phyloP scores from a whole-genome alignment of 176 grass and related monocot genomes.

The Ensete glaucum region DNA sequence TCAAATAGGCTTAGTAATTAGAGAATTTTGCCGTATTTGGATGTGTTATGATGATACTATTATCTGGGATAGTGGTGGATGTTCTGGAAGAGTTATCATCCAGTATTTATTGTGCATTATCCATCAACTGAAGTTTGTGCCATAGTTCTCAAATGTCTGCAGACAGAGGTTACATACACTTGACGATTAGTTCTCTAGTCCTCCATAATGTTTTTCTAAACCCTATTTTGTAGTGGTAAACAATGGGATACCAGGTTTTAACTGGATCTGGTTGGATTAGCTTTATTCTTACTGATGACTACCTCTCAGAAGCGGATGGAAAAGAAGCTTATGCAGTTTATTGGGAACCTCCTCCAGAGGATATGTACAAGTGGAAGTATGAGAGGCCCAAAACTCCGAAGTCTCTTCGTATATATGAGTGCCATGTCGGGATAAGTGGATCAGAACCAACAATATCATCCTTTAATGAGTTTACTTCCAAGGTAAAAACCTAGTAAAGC shows the following conservation, averaged over 20 bases:
- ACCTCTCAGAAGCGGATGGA: constrained; percentile 51
- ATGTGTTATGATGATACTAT: too few relatives aligned
- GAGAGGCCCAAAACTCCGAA: constrained; percentile 52
- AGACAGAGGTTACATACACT: neutral
- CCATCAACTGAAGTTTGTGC: too few relatives aligned
- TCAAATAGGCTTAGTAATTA: too few relatives aligned
- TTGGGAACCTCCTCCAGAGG: constrained; percentile 86
- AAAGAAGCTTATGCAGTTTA: constrained; percentile 74
- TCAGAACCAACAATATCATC: constrained; percentile 65
- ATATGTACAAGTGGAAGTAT: constrained; percentile 78
- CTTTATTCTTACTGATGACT: constrained; percentile 5
- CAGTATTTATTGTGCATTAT: too few relatives aligned
- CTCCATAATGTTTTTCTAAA: neutral
- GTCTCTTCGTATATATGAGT: constrained; percentile 94
- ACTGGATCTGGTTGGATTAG: constrained; percentile 11
- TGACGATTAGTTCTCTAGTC: neutral
- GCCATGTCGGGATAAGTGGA: constrained; percentile 89
- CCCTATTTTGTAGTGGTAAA: neutral
- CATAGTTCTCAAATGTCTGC: neutral
- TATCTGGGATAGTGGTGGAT: too few relatives aligned
- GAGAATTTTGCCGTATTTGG: too few relatives aligned
- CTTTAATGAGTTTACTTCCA: constrained; percentile 85
- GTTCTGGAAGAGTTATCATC: too few relatives aligned
- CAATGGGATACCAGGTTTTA: neutral
- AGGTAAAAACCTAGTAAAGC: constrained; percentile 28